These are phyloP conservation scores for Phoma herbarum DNA, from an alignment of 2,329 filamentous ascomycete genomes.

Conservation along the genomic window DNA sequence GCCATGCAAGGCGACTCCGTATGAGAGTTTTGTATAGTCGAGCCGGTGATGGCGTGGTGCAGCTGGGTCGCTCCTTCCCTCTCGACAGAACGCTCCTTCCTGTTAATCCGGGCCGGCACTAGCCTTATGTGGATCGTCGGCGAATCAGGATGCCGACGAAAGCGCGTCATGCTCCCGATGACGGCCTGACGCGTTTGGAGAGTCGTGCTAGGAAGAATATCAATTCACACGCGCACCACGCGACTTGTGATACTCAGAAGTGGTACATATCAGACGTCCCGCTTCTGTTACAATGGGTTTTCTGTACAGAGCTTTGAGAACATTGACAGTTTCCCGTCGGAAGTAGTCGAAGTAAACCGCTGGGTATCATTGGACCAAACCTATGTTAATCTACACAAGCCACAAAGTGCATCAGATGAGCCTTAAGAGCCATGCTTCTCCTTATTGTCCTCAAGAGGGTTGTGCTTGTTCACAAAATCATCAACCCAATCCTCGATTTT, in stretches of 20 bases:
- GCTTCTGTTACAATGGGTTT: background rate
- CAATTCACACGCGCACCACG: background rate
- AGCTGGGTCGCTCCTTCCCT: conserved; percentile 10
- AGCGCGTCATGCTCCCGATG: conserved; percentile 17
- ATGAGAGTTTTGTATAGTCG: conserved; percentile 14
- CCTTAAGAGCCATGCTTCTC: background rate
- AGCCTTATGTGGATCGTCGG: conserved; percentile 1
- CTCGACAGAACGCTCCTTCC: conserved; percentile 16
- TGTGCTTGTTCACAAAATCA: conserved; percentile 43
- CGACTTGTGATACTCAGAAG: background rate
- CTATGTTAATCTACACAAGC: background rate
- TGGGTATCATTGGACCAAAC: conserved; percentile 16
- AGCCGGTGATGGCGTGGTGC: conserved; percentile 15
- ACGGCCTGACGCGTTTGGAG: conserved; percentile 8
- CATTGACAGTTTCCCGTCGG: background rate
- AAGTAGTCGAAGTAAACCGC: background rate
- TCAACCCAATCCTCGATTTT: conserved; percentile 50
- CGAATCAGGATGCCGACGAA: conserved; percentile 7
- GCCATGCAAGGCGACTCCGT: conserved; percentile 32
- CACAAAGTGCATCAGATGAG: background rate
- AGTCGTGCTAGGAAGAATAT: background rate
- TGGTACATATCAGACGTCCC: background rate
- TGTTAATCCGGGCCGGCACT: conserved; percentile 17
- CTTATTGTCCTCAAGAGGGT: conserved; percentile 25
- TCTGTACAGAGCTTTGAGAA: background rate